Evolutionary conservation across 2,329 filamentous ascomycete genomes (phyloP).

Genomic region (Aspergillus chevalieri): DNA sequence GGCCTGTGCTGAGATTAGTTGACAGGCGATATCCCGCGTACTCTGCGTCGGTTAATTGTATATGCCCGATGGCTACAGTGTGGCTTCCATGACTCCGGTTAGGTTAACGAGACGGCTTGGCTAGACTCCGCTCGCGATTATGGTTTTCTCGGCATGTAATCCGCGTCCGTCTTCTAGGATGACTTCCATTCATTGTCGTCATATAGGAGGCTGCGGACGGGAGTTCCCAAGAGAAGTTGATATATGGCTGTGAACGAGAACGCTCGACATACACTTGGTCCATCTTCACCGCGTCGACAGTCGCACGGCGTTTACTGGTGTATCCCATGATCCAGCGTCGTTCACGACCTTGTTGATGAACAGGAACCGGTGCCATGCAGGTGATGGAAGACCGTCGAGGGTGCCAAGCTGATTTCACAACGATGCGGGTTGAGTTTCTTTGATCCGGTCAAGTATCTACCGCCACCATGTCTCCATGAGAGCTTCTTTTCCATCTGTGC

Average conservation of each 20-base stretch:
- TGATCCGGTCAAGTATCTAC: background rate
- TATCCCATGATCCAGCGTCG: background rate
- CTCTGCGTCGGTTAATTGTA: background rate
- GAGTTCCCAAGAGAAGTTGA: background rate
- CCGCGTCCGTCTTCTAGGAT: background rate
- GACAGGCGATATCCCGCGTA: background rate
- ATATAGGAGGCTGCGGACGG: background rate
- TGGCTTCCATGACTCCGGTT: background rate
- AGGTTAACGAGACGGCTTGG: background rate
- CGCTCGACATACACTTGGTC: background rate
- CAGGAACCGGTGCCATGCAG: background rate
- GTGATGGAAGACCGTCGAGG: background rate
- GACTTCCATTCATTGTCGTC: background rate
- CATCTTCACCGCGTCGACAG: background rate
- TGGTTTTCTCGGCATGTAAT: background rate
- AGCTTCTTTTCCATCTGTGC: background rate
- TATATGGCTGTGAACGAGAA: background rate
- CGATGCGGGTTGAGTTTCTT: background rate
- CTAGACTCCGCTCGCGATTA: background rate
- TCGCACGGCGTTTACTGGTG: background rate
- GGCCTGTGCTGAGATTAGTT: background rate
- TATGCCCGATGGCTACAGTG: background rate
- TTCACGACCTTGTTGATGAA: background rate
- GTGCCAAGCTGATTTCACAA: background rate
- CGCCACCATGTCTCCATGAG: background rate